phyloP scores from a whole-genome alignment of 2,329 filamentous ascomycete species.

The Colletotrichum filicis region DNA sequence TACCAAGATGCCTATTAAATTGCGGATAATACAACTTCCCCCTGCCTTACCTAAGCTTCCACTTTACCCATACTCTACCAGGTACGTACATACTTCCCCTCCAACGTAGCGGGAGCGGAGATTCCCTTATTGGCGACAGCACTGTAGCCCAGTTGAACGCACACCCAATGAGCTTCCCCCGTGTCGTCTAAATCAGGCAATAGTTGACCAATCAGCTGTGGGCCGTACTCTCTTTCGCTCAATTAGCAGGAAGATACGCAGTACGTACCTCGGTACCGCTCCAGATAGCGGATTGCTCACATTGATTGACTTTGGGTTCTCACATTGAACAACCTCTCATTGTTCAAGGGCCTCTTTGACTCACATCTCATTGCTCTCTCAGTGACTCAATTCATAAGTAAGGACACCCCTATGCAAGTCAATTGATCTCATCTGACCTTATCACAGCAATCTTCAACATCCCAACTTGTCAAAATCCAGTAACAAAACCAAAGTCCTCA shows the following conservation, averaged over 20 bases:
- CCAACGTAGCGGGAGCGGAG: slow-evolving; percentile 21
- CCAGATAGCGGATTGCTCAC: slow-evolving; percentile 10
- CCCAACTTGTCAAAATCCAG: not conserved
- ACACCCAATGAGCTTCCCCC: slow-evolving; percentile 15
- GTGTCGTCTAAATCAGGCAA: slow-evolving; percentile 25
- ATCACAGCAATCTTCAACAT: not conserved
- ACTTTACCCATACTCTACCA: not conserved
- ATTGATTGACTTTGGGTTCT: not conserved
- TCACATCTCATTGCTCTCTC: slow-evolving; percentile 11
- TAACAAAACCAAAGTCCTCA: not conserved
- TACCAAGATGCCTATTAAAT: not conserved
- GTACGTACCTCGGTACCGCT: not conserved
- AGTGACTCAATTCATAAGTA: not conserved
- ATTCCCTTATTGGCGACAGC: slow-evolving; percentile 29
- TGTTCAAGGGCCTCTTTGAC: slow-evolving; percentile 10
- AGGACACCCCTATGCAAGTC: not conserved
- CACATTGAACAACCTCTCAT: not conserved
- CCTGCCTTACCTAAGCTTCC: not conserved
- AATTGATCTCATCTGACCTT: not conserved
- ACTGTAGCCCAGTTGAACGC: too few relatives aligned
- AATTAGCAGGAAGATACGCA: too few relatives aligned
- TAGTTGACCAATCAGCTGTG: slow-evolving; percentile 31
- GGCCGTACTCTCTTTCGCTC: not conserved
- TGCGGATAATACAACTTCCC: not conserved
- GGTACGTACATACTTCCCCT: not conserved